Conservation (phyloP, 768 basidiomycete genomes). For the Saitozyma podzolica region DNA sequence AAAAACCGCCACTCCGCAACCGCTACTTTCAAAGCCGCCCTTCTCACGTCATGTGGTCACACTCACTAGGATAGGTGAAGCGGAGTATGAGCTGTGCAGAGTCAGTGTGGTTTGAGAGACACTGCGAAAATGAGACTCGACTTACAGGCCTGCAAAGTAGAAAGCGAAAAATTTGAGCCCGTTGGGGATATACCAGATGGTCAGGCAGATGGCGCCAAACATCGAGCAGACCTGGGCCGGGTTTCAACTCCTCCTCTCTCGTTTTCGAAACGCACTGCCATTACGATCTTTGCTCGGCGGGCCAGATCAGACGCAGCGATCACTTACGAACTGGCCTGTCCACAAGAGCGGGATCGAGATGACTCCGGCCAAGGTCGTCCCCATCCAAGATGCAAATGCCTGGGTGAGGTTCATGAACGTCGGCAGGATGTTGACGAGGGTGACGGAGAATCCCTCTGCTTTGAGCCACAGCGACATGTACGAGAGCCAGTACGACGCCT, state of each 20-base stretch:
- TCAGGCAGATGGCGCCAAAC: conserved; percentile 28
- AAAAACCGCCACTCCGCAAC: not conserved
- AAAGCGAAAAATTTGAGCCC: conserved; percentile 39
- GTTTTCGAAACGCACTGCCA: not conserved
- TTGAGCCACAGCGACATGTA: conserved; percentile 43
- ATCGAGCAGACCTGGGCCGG: not conserved
- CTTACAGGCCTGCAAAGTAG: conserved; percentile 31
- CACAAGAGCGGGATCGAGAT: conserved; percentile 16
- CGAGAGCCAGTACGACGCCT: conserved; percentile 27
- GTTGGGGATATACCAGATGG: conserved; percentile 38
- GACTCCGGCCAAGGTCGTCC: conserved; percentile 32
- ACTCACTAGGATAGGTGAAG: conserved; percentile 21
- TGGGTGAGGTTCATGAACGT: conserved; percentile 40
- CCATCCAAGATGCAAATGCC: conserved; percentile 36
- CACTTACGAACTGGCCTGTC: conserved; percentile 24
- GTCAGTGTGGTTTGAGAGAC: too few species aligned
- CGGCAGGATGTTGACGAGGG: conserved; percentile 37
- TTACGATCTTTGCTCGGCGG: too few species aligned
- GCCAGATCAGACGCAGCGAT: too few species aligned
- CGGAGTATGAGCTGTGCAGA: too few species aligned
- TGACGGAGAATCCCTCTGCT: conserved; percentile 20
- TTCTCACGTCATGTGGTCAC: too few species aligned
- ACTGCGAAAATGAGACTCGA: conserved; percentile 6
- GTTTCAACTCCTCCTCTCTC: not conserved
- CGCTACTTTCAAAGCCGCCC: too few species aligned